phyloP scores from a whole-genome alignment of 768 basidiomycete genomes.

The Clathrus columnatus region DNA sequence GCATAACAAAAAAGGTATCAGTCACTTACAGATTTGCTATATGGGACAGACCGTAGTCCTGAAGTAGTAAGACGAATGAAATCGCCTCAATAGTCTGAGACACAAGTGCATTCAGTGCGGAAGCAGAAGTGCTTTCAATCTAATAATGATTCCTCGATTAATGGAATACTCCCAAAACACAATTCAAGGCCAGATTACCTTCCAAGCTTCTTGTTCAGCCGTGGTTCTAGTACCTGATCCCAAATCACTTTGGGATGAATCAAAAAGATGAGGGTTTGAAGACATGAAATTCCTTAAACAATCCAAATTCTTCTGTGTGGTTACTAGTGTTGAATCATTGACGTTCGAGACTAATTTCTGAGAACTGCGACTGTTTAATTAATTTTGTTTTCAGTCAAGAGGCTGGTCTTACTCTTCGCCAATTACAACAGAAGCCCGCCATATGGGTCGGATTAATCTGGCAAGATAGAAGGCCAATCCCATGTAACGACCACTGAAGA shows the following conservation, averaged over 20 bases:
- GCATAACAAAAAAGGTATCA: conserved; percentile 8
- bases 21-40: conserved; percentile 65
- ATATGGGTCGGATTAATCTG: conserved; percentile 75
- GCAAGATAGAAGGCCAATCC: conserved; percentile 84
- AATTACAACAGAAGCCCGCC: conserved; percentile 70
- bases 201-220: conserved; percentile 79
- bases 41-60: conserved; percentile 84
- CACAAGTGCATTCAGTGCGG: conserved; percentile 65
- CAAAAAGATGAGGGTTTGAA: conserved; percentile 80
- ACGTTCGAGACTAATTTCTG: conserved; percentile 48
- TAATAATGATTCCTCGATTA: conserved; percentile 24
- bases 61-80: conserved; percentile 85
- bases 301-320: conserved; percentile 72
- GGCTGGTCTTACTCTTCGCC: not conserved
- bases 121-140: conserved; percentile 78
- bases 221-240: conserved; percentile 37
- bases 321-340: conserved; percentile 51
- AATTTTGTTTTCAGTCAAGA: not conserved
- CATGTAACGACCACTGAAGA: conserved; percentile 83
- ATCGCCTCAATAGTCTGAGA: conserved; percentile 88
- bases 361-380: not conserved
- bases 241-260: conserved; percentile 66
- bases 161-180: not conserved
- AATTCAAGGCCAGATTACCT: conserved; percentile 36
- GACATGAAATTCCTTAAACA: conserved; percentile 69